These are phyloP conservation scores for Penicillium coffeae DNA, from an alignment of 495 filamentous ascomycete genomes.

Conservation along the genomic window DNA sequence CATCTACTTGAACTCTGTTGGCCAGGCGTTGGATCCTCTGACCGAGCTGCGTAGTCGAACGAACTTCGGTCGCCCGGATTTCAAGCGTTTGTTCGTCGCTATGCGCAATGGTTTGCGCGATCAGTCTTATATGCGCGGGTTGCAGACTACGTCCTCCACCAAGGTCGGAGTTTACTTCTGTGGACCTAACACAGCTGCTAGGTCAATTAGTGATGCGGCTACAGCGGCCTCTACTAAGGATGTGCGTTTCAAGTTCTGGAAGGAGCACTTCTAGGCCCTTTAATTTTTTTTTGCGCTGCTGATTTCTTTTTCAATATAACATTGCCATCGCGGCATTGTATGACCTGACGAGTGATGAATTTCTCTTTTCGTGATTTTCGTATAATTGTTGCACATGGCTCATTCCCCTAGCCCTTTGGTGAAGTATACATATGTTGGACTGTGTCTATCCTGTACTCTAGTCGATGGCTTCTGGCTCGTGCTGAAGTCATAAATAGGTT, in stretches of 20 bases:
- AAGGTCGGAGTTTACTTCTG: conserved; percentile 99
- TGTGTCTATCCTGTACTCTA: conserved; percentile 15
- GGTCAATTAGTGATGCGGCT: conserved; percentile 80
- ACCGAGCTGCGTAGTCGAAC: conserved; percentile 87
- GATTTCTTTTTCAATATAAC: not conserved
- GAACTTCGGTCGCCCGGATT: conserved; percentile 95
- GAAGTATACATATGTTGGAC: conserved; percentile 6
- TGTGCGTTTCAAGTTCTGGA: conserved; percentile 97
- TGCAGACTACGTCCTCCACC: conserved; percentile 65
- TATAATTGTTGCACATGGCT: not conserved
- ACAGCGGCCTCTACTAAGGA: conserved; percentile 65
- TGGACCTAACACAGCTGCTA: conserved; percentile 73
- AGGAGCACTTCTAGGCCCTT: conserved; percentile 76
- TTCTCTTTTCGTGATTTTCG: not conserved
- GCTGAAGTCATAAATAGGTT: not conserved
- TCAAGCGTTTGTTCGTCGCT: conserved; percentile 69
- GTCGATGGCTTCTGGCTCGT: conserved; percentile 5
- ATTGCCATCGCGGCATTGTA: conserved; percentile 4
- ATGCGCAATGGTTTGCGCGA: conserved; percentile 87
- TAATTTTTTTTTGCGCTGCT: conserved; percentile 1
- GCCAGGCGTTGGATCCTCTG: conserved; percentile 79
- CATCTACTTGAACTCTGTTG: conserved; percentile 93
- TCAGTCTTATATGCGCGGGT: conserved; percentile 75
- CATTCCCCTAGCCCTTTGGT: not conserved
- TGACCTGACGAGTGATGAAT: conserved; percentile 23